Conservation (phyloP, 2,329 filamentous ascomycete species). For the Sclerotinia spermophila region DNA sequence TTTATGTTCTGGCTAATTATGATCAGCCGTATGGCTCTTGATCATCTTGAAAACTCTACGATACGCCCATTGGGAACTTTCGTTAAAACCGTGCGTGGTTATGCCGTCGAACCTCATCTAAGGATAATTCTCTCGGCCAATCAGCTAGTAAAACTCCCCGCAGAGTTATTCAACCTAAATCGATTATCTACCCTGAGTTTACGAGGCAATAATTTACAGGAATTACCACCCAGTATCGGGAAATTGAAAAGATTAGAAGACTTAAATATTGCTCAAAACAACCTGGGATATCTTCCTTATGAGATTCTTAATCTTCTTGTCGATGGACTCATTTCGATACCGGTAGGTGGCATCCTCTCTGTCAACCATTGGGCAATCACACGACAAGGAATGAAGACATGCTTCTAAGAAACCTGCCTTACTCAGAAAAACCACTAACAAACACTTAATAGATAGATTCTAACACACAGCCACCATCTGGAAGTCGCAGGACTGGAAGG, state of each 20-base stretch:
- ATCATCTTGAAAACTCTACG: slow-evolving; percentile 52
- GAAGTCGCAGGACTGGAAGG: slow-evolving; percentile 34
- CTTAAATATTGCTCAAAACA: slow-evolving; percentile 65
- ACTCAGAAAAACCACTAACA: neutral
- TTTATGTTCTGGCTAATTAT: slow-evolving; percentile 19
- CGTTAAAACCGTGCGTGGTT: slow-evolving; percentile 37
- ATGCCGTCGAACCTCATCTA: slow-evolving; percentile 56
- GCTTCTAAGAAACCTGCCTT: neutral
- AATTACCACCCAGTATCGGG: slow-evolving; percentile 58
- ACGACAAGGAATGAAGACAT: neutral
- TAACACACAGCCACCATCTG: neutral
- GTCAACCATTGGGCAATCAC: neutral
- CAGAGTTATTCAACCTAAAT: slow-evolving; percentile 58
- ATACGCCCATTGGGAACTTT: slow-evolving; percentile 56
- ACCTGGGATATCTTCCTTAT: slow-evolving; percentile 54
- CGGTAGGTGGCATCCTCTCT: neutral
- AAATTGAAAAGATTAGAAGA: slow-evolving; percentile 56
- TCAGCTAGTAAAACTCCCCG: slow-evolving; percentile 52
- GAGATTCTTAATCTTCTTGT: slow-evolving; percentile 21
- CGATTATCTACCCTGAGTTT: slow-evolving; percentile 63
- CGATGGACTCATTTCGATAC: slow-evolving; percentile 20
- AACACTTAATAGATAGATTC: neutral
- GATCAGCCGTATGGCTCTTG: slow-evolving; percentile 39
- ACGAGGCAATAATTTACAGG: slow-evolving; percentile 57
- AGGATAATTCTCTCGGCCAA: slow-evolving; percentile 62